Evolutionary conservation across 108 stramenopile genomes (phyloP).

Genomic region (Skeletonema tropicum): DNA sequence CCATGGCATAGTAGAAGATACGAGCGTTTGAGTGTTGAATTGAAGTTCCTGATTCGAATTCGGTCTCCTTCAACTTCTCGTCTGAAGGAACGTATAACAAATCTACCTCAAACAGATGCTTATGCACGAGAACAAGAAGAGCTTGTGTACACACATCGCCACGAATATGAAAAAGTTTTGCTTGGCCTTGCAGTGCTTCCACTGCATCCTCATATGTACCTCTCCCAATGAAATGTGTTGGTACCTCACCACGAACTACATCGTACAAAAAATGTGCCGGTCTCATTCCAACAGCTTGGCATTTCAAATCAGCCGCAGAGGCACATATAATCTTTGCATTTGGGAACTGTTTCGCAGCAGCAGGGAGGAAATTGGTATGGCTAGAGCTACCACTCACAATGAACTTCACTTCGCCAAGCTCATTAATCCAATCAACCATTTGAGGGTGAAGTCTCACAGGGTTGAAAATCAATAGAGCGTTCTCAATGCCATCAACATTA

Average conservation of each 20-base stretch:
- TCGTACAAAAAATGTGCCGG: conserved; percentile 27
- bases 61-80: conserved; percentile 2
- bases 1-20: conserved; percentile 15
- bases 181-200: conserved; percentile 23
- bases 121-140: conserved; percentile 15
- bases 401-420: conserved; percentile 26
- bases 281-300: conserved; percentile 26
- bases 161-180: conserved; percentile 15
- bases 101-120: conserved; percentile 33
- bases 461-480: conserved; percentile 24
- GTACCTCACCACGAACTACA: conserved; percentile 11
- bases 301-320: conserved; percentile 29
- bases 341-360: conserved; percentile 19
- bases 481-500: conserved; percentile 2
- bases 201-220: conserved; percentile 20
- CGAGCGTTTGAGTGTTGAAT: conserved; percentile 7
- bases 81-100: conserved; percentile 12
- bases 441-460: conserved; percentile 34
- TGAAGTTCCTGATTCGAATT: conserved; percentile 20
- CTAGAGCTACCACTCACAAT: conserved; percentile 30
- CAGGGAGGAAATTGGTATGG: conserved; percentile 32
- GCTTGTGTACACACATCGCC: conserved; percentile 34
- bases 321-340: conserved; percentile 40
- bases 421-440: conserved; percentile 31
- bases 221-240: background rate